A percentile compares a stretch with the other conserved stretches of the same genome.
Evolutionary conservation across 805 yeast genomes (phyloP).

Genomic region (Yarrowia hollandica): DNA sequence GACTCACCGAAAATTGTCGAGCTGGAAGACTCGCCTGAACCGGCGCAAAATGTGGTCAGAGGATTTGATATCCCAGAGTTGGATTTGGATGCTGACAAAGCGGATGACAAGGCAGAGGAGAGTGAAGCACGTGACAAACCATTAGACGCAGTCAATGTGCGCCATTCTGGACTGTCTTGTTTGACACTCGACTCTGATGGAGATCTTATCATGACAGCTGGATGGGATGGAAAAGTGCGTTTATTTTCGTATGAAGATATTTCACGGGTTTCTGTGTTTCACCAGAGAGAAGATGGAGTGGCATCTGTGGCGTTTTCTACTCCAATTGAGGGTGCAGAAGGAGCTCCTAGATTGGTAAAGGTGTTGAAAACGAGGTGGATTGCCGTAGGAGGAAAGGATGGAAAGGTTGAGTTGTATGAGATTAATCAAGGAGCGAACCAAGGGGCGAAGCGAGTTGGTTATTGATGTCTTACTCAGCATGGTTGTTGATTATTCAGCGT

Average conservation of each 20-base stretch:
- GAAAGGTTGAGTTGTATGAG: slow-evolving; percentile 50
- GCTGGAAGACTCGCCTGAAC: slow-evolving; percentile 39
- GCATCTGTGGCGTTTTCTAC: slow-evolving; percentile 35
- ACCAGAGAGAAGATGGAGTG: slow-evolving; percentile 41
- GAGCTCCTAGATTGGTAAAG: slow-evolving; percentile 5
- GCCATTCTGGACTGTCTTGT: slow-evolving; percentile 14
- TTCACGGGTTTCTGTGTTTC: slow-evolving; percentile 40
- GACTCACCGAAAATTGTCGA: slow-evolving; percentile 37
- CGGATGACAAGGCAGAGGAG: too few relatives aligned
- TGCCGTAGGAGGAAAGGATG: slow-evolving; percentile 58
- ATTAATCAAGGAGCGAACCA: not conserved
- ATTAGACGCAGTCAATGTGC: slow-evolving; percentile 11
- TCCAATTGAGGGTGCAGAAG: not conserved
- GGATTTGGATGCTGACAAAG: not conserved
- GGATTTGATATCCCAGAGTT: not conserved
- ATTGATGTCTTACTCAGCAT: too few relatives aligned
- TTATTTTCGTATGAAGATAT: slow-evolving; percentile 38
- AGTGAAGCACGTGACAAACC: not conserved
- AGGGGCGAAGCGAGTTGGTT: too few relatives aligned
- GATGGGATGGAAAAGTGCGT: slow-evolving; percentile 46
- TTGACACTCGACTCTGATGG: not conserved
- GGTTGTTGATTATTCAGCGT: too few relatives aligned
- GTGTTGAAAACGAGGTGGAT: slow-evolving; percentile 39
- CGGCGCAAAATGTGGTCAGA: slow-evolving; percentile 30
- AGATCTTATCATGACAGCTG: slow-evolving; percentile 37